Conservation (phyloP, 2,329 filamentous ascomycete genomes). For the Pezicula radicicola region DNA sequence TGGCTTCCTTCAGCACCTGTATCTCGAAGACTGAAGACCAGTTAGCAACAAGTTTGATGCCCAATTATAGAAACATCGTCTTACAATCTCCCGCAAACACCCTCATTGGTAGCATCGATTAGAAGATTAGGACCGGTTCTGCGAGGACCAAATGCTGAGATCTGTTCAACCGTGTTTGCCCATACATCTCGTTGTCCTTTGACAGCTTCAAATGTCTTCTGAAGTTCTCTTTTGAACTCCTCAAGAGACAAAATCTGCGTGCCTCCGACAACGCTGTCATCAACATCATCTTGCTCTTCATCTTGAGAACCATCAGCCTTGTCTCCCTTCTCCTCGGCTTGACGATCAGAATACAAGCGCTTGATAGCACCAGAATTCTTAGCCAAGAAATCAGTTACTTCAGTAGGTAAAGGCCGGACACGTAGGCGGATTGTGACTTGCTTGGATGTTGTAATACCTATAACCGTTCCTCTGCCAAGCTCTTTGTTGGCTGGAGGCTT, state of each 20-base stretch:
- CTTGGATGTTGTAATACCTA: slow-evolving; percentile 77
- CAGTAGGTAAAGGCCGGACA: slow-evolving; percentile 73
- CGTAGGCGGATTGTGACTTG: slow-evolving; percentile 75
- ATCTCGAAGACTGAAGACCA: slow-evolving; percentile 20
- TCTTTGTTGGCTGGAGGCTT: slow-evolving; percentile 81
- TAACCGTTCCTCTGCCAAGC: slow-evolving; percentile 76
- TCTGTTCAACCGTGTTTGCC: slow-evolving; percentile 73
- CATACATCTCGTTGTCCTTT: slow-evolving; percentile 75
- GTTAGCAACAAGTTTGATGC: slow-evolving; percentile 10
- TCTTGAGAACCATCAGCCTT: slow-evolving; percentile 19
- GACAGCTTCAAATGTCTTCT: slow-evolving; percentile 63
- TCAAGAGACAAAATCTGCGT: slow-evolving; percentile 63
- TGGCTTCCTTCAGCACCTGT: slow-evolving; percentile 21
- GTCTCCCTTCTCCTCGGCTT: slow-evolving; percentile 39
- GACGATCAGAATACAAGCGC: slow-evolving; percentile 69
- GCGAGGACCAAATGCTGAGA: slow-evolving; percentile 86
- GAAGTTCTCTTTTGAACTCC: slow-evolving; percentile 75
- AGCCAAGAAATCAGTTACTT: slow-evolving; percentile 80
- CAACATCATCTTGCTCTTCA: slow-evolving; percentile 36
- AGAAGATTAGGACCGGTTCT: slow-evolving; percentile 85
- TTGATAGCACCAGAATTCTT: slow-evolving; percentile 81
- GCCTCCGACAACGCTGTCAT: slow-evolving; percentile 55
- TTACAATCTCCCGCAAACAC: slow-evolving; percentile 71
- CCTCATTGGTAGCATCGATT: slow-evolving; percentile 74
- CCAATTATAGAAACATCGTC: slow-evolving; percentile 9